These are phyloP conservation scores for Cyberlindnera japonica DNA, from an alignment of 805 yeast species.

Conservation along the genomic window DNA sequence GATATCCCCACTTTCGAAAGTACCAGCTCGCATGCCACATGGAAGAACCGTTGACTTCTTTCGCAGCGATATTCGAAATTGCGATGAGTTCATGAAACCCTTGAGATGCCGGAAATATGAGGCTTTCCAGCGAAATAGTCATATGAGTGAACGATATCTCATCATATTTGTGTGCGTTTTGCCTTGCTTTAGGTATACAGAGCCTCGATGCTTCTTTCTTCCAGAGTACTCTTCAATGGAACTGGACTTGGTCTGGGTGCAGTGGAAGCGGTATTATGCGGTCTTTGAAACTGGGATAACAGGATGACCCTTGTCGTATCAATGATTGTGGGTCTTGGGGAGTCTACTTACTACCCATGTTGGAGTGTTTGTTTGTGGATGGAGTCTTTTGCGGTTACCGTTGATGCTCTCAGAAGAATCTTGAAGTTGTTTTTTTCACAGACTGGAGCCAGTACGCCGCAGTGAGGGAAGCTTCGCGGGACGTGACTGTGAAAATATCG, in stretches of 20 bases:
- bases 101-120: no score
- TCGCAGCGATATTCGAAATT: no score
- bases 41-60: no score
- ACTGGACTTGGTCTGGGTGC: neutral
- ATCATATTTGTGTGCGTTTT: no score
- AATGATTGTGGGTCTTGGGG: slow-evolving; percentile 6
- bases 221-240: neutral
- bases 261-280: neutral
- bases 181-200: no score
- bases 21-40: no score
- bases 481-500: slow-evolving; percentile 13
- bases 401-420: slow-evolving; percentile 8
- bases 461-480: slow-evolving; percentile 1
- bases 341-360: slow-evolving; percentile 71
- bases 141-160: no score
- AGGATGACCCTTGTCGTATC: slow-evolving; percentile 1
- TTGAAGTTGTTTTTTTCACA: slow-evolving; percentile 17
- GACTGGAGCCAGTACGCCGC: slow-evolving; percentile 1
- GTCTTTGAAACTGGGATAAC: neutral
- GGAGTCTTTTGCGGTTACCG: slow-evolving; percentile 1
- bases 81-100: no score
- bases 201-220: no score
- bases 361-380: slow-evolving; percentile 27
- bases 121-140: no score
- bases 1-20: no score